These are phyloP conservation scores for Xenoacremonium recifei DNA, from an alignment of 2,329 filamentous ascomycete species.

Conservation along the genomic window DNA sequence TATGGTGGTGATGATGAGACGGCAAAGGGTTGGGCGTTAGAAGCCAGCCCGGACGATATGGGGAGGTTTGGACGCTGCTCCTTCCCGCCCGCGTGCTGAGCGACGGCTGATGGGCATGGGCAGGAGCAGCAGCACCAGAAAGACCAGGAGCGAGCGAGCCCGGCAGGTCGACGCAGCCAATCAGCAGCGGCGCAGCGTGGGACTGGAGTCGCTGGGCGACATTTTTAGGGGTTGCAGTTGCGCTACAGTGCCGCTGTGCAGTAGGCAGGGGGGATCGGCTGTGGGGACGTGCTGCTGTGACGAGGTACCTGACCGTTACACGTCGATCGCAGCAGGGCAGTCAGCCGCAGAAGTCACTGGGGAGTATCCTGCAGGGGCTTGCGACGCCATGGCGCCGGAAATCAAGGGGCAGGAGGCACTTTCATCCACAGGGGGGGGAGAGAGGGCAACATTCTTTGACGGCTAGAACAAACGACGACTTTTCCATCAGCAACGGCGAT, in stretches of 20 bases:
- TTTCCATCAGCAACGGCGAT: too few species aligned
- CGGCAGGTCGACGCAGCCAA: conserved; percentile 14
- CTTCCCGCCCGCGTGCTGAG: too few species aligned
- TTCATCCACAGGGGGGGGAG: neutral
- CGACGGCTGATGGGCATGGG: too few species aligned
- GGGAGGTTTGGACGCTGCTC: conserved; percentile 4
- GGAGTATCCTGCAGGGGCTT: conserved; percentile 15
- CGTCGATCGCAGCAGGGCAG: conserved; percentile 2
- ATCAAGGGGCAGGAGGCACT: conserved; percentile 19
- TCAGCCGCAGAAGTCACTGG: conserved; percentile 2
- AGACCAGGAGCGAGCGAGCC: neutral
- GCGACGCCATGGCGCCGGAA: conserved; percentile 13
- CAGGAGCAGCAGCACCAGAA: too few species aligned
- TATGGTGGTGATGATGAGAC: conserved; percentile 12
- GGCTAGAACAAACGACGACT: too few species aligned
- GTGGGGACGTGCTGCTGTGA: conserved; percentile 5
- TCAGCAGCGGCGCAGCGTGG: conserved; percentile 7
- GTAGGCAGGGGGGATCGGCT: conserved; percentile 12
- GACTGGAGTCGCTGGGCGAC: conserved; percentile 13
- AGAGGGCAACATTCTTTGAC: too few species aligned
- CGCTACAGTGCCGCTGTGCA: conserved; percentile 13
- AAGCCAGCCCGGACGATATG: too few species aligned
- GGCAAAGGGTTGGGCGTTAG: conserved; percentile 9
- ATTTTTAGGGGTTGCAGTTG: conserved; percentile 24
- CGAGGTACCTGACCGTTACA: conserved; percentile 10